These are phyloP conservation scores for Tephrocybe rancida DNA, from an alignment of 768 basidiomycete genomes.

Conservation along the genomic window DNA sequence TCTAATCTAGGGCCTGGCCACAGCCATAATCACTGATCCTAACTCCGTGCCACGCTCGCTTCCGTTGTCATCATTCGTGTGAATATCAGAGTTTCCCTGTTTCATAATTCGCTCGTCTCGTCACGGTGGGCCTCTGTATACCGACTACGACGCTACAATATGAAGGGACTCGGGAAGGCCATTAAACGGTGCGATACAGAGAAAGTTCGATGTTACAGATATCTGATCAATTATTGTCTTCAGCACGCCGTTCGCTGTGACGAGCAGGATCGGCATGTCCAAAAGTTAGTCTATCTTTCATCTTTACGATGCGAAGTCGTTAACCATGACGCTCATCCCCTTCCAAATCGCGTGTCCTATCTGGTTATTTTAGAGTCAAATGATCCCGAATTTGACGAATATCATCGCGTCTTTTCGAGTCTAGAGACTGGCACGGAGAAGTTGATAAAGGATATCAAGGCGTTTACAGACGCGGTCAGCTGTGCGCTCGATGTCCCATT, in stretches of 20 bases:
- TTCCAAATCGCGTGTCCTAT: neutral
- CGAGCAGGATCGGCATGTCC: constrained; percentile 85
- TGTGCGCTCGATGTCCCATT: constrained; percentile 41
- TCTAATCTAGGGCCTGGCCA: neutral
- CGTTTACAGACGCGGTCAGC: constrained; percentile 82
- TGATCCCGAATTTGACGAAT: constrained; percentile 92
- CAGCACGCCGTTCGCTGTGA: constrained; percentile 91
- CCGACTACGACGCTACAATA: constrained; percentile 25
- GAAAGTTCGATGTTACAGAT: constrained; percentile 40
- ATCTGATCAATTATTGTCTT: neutral
- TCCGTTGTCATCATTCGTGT: constrained; percentile 9
- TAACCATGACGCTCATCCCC: neutral
- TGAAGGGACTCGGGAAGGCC: constrained; percentile 63
- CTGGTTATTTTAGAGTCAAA: constrained; percentile 55
- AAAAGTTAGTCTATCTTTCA: constrained; percentile 67
- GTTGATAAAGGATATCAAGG: constrained; percentile 88
- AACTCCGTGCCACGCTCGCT: neutral
- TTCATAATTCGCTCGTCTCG: constrained; percentile 5
- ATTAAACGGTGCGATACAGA: constrained; percentile 33
- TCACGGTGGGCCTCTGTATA: neutral
- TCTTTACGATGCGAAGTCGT: neutral
- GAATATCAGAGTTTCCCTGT: constrained; percentile 15
- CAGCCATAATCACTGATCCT: constrained; percentile 1
- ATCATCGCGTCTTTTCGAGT: constrained; percentile 70
- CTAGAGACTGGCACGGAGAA: constrained; percentile 87